These are phyloP conservation scores for Neophaeococcomyces mojaviensis DNA, from an alignment of 2,329 filamentous ascomycete species.

Conservation along the genomic window DNA sequence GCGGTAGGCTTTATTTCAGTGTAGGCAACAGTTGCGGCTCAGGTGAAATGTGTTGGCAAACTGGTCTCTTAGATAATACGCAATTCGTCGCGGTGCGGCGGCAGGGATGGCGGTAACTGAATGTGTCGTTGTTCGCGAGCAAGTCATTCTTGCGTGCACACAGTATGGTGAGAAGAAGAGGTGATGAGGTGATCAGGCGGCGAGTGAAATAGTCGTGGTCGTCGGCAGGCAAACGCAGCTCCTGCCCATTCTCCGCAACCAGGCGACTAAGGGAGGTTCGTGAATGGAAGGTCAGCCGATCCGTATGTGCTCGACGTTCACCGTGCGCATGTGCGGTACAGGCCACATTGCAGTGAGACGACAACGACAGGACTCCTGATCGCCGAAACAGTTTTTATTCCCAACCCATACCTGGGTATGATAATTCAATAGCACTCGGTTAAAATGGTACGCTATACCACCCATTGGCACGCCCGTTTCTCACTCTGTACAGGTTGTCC, in stretches of 20 bases:
- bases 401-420: neutral
- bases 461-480: neutral
- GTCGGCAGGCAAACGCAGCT: neutral
- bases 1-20: too few species aligned
- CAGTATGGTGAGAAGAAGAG: neutral
- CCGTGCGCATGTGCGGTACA: slow-evolving; percentile 1
- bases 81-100: too few species aligned
- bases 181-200: neutral
- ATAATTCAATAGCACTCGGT: neutral
- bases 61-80: too few species aligned
- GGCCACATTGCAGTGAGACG: slow-evolving; percentile 6
- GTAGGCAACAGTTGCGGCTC: too few species aligned
- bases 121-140: too few species aligned
- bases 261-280: too few species aligned
- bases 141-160: too few species aligned
- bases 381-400: neutral
- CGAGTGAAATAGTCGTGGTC: neutral
- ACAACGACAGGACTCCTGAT: neutral
- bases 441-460: neutral
- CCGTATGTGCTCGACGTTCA: neutral
- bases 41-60: too few species aligned
- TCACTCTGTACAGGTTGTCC: slow-evolving; percentile 60
- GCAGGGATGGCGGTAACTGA: too few species aligned
- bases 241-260: neutral
- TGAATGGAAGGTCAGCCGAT: slow-evolving; percentile 3